Evolutionary conservation across 495 filamentous ascomycete genomes (phyloP).

Genomic region (Penicillium lividum): DNA sequence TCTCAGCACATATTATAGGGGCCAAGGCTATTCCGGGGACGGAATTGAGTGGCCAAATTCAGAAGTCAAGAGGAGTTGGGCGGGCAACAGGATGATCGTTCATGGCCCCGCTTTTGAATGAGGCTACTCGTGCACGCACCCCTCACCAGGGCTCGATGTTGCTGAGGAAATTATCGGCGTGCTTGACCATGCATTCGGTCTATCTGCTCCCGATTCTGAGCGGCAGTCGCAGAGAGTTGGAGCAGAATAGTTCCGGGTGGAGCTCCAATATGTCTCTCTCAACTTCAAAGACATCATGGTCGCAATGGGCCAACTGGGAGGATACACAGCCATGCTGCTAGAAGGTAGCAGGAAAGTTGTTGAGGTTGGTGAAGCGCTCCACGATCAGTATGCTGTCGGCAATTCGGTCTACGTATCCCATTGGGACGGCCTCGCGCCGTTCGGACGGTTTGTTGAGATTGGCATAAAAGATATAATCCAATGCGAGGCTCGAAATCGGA

Average conservation of each 20-base stretch:
- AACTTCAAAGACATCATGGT: slow-evolving; percentile 3
- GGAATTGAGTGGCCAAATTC: too few relatives aligned
- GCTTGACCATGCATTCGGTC: not conserved
- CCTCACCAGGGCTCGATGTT: not conserved
- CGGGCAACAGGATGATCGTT: too few relatives aligned
- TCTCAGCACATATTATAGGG: too few relatives aligned
- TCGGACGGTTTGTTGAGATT: slow-evolving; percentile 52
- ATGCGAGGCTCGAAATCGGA: not conserved
- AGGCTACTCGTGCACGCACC: too few relatives aligned
- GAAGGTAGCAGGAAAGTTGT: not conserved
- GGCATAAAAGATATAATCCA: slow-evolving; percentile 37
- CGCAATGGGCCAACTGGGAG: not conserved
- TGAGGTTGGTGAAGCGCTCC: not conserved
- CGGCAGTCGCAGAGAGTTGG: not conserved
- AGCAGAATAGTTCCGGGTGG: not conserved
- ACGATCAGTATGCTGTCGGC: not conserved
- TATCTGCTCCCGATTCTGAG: not conserved
- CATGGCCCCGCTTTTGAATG: too few relatives aligned
- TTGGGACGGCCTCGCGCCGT: slow-evolving; percentile 24
- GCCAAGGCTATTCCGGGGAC: too few relatives aligned
- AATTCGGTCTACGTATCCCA: not conserved
- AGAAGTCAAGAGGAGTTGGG: too few relatives aligned
- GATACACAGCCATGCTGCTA: not conserved
- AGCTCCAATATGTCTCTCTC: not conserved
- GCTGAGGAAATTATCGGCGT: not conserved